phyloP scores from a whole-genome alignment of 768 basidiomycete genomes.

The Hemileccinum rubropunctum region DNA sequence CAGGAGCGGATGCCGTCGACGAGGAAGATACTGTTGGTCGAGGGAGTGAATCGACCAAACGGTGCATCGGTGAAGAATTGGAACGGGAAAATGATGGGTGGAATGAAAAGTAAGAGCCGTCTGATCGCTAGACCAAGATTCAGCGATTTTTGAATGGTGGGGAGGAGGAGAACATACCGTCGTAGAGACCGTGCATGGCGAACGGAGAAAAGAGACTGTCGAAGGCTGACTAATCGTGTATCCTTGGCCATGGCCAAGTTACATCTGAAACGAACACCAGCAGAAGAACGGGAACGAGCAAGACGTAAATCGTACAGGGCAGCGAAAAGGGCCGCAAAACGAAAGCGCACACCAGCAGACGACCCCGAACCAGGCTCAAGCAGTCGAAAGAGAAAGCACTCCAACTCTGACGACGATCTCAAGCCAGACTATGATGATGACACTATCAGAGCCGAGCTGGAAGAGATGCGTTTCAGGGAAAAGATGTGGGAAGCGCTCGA shows the following conservation, averaged over 20 bases:
- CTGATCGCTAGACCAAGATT: conserved; percentile 27
- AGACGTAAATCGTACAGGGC: conserved; percentile 46
- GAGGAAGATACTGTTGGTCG: conserved; percentile 42
- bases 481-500: conserved; percentile 71
- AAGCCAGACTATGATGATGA: conserved; percentile 46
- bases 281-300: conserved; percentile 50
- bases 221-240: conserved; percentile 16
- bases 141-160: not conserved
- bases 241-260: conserved; percentile 43
- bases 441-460: conserved; percentile 48
- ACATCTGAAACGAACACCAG: conserved; percentile 60
- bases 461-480: conserved; percentile 66
- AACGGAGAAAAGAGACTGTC: not conserved
- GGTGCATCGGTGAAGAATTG: conserved; percentile 66
- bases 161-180: conserved; percentile 11
- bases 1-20: conserved; percentile 64
- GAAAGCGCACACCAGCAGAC: conserved; percentile 22
- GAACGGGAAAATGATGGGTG: conserved; percentile 35
- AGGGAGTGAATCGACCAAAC: conserved; percentile 72
- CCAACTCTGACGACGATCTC: conserved; percentile 9
- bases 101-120: conserved; percentile 46
- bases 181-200: conserved; percentile 24
- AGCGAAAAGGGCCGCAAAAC: conserved; percentile 47
- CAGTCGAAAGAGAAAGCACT: conserved; percentile 5
- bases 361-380: conserved; percentile 16